Percentiles rank a stretch among this genome's conserved stretches.
phyloP scores from a whole-genome alignment of 148 eudicot genomes.

The Persicaria maculosa region DNA sequence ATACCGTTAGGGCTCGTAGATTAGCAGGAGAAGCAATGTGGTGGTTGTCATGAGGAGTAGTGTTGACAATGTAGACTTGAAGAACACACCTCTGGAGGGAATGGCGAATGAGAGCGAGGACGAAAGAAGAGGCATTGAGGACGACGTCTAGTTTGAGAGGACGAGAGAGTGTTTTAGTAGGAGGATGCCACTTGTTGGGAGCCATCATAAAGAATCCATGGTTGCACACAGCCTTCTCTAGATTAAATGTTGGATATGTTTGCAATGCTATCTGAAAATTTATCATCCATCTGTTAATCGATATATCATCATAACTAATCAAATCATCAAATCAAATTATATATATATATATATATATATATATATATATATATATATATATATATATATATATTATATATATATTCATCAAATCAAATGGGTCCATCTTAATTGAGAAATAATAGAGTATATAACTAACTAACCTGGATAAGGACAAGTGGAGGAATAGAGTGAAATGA shows the following conservation, averaged over 20 bases:
- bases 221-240: constrained; percentile 26
- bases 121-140: not conserved
- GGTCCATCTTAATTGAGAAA: too few species aligned
- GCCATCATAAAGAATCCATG: constrained; percentile 16
- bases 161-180: constrained; percentile 9
- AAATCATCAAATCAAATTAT: too few species aligned
- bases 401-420: too few species aligned
- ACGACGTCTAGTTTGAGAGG: constrained; percentile 19
- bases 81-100: not conserved
- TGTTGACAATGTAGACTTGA: not conserved
- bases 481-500: too few species aligned
- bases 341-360: too few species aligned
- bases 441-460: too few species aligned
- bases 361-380: too few species aligned
- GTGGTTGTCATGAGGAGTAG: not conserved
- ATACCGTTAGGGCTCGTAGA: not conserved
- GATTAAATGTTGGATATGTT: constrained; percentile 6
- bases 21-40: not conserved
- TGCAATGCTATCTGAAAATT: constrained; percentile 4
- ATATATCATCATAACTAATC: too few species aligned
- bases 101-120: constrained; percentile 11
- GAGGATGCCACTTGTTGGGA: constrained; percentile 4
- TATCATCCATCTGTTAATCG: too few species aligned
- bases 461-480: too few species aligned
- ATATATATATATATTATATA: too few species aligned